Conservation (phyloP, 2,329 filamentous ascomycete genomes). For the Aspergillus eucalypticola region DNA sequence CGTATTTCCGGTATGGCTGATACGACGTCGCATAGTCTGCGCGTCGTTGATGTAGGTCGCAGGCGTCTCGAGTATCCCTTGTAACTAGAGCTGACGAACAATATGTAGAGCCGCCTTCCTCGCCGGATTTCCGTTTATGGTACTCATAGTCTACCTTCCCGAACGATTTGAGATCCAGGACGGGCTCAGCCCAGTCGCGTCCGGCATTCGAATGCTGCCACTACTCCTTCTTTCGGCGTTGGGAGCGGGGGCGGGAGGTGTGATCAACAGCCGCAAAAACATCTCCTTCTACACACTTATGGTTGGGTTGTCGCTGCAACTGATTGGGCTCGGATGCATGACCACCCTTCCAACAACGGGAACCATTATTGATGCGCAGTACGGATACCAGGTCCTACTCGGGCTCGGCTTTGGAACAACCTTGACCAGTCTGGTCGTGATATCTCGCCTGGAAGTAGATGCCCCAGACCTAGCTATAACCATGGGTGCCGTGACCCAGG, state of each 20-base stretch:
- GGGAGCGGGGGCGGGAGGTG: neutral
- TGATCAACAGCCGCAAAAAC: neutral
- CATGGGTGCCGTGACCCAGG: no score
- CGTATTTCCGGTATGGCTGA: neutral
- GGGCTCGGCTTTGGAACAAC: no score
- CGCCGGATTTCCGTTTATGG: neutral
- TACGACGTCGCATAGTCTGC: neutral
- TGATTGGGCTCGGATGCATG: no score
- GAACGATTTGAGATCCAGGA: neutral
- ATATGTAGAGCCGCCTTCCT: neutral
- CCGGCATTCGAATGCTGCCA: neutral
- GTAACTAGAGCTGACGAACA: neutral
- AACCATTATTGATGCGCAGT: no score
- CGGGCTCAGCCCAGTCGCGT: neutral
- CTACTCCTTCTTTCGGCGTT: neutral
- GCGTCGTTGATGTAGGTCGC: neutral
- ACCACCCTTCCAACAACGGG: no score
- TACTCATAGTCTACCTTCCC: neutral
- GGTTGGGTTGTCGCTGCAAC: no score
- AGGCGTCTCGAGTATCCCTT: neutral
- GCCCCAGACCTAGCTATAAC: no score
- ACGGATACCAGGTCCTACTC: no score
- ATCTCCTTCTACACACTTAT: neutral
- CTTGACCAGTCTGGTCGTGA: no score
- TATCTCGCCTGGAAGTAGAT: no score